A percentile compares a stretch with the other conserved stretches of the same genome.
Evolutionary conservation across 1,284 basidiomycete species (phyloP).

Genomic region (Clitocybe nebularis): DNA sequence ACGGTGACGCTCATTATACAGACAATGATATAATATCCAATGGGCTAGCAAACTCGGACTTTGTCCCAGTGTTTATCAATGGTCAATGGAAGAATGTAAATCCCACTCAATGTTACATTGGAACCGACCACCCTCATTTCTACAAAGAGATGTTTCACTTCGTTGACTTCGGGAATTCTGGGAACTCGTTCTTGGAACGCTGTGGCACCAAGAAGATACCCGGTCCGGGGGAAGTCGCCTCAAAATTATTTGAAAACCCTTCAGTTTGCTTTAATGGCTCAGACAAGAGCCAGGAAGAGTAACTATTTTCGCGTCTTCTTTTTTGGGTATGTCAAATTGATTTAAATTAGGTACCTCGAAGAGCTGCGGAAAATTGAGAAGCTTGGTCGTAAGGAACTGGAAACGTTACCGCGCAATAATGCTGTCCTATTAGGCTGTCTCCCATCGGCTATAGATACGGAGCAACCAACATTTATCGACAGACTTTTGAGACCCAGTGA

Average conservation of each 20-base stretch:
- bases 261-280: background rate
- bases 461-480: background rate
- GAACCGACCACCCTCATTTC: background rate
- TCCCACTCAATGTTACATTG: background rate
- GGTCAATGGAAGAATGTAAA: background rate
- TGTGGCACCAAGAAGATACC: background rate
- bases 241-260: background rate
- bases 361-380: too few species aligned
- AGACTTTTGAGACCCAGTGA: background rate
- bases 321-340: too few species aligned
- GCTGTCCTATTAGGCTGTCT: too few species aligned
- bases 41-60: background rate
- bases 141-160: background rate
- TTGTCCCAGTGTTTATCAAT: too few species aligned
- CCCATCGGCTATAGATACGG: too few species aligned
- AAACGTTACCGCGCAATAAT: too few species aligned
- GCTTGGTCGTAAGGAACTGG: too few species aligned
- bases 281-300: background rate
- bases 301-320: background rate
- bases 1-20: background rate
- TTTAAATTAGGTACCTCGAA: too few species aligned
- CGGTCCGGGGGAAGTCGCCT: background rate
- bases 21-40: background rate
- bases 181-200: background rate
- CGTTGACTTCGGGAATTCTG: background rate